Evolutionary conservation across 2,329 filamentous ascomycete species (phyloP).

Genomic region (Penicillium psychrosexuale): DNA sequence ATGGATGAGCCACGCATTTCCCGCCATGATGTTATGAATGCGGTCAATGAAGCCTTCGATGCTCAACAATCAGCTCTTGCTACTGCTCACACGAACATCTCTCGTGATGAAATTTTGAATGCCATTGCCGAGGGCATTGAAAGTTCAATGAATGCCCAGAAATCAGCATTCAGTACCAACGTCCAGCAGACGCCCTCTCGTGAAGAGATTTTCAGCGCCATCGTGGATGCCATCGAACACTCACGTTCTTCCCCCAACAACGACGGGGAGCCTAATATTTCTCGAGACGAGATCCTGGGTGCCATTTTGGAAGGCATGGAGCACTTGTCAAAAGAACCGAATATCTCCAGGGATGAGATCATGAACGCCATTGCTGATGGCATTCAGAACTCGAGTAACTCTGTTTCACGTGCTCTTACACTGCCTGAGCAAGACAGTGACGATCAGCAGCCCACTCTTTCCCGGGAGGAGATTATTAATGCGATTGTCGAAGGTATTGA

Average conservation of each 20-base stretch:
- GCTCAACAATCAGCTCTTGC: slow-evolving; percentile 29
- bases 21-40: slow-evolving; percentile 30
- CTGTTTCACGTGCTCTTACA: slow-evolving; percentile 1
- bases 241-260: slow-evolving; percentile 1
- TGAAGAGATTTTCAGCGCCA: slow-evolving; percentile 54
- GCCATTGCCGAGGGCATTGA: slow-evolving; percentile 29
- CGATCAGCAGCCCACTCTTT: neutral
- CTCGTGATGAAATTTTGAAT: slow-evolving; percentile 47
- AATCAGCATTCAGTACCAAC: slow-evolving; percentile 29
- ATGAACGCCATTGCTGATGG: slow-evolving; percentile 8
- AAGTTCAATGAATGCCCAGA: slow-evolving; percentile 31
- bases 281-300: slow-evolving; percentile 4
- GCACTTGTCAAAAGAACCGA: slow-evolving; percentile 1
- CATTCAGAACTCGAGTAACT: slow-evolving; percentile 1
- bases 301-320: slow-evolving; percentile 2
- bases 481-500: slow-evolving; percentile 7
- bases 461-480: slow-evolving; percentile 6
- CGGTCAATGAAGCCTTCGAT: slow-evolving; percentile 33
- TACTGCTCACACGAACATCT: slow-evolving; percentile 39
- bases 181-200: too few relatives aligned
- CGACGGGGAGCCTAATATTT: neutral
- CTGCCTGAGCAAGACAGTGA: neutral
- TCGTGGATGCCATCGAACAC: slow-evolving; percentile 53
- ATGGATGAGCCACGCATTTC: slow-evolving; percentile 45
- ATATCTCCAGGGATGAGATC: slow-evolving; percentile 6